phyloP scores from a whole-genome alignment of 345 rosid genomes.

The Pugionium dolabratum region DNA sequence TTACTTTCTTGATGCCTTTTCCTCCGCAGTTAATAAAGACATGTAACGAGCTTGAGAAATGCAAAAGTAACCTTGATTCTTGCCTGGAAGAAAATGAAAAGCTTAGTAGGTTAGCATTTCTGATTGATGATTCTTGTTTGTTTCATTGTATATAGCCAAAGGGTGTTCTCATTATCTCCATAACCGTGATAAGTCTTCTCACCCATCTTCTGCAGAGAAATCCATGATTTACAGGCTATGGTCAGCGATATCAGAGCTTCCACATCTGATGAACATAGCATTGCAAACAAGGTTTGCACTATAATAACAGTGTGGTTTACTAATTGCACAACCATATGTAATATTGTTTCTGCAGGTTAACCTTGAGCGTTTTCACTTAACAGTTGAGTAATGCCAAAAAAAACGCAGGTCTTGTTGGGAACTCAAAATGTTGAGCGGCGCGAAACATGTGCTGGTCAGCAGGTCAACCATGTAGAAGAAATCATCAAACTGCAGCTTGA shows the following conservation, averaged over 20 bases:
- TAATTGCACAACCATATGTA: slow-evolving; percentile 23
- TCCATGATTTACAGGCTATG: slow-evolving; percentile 52
- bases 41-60: slow-evolving; percentile 62
- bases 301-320: slow-evolving; percentile 19
- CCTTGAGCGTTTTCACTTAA: slow-evolving; percentile 26
- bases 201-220: slow-evolving; percentile 61
- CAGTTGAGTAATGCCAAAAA: slow-evolving; percentile 19
- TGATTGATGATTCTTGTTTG: slow-evolving; percentile 27
- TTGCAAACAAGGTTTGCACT: slow-evolving; percentile 43
- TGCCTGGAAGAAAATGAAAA: slow-evolving; percentile 82
- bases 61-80: slow-evolving; percentile 63
- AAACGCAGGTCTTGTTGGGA: slow-evolving; percentile 41
- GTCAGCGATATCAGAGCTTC: slow-evolving; percentile 47
- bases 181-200: slow-evolving; percentile 24
- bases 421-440: slow-evolving; percentile 34
- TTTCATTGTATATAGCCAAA: slow-evolving; percentile 21
- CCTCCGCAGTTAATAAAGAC: slow-evolving; percentile 61
- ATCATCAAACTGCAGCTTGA: slow-evolving; percentile 82
- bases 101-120: slow-evolving; percentile 62
- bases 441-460: slow-evolving; percentile 38
- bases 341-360: slow-evolving; percentile 18
- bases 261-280: slow-evolving; percentile 38
- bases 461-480: slow-evolving; percentile 56
- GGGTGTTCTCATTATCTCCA: slow-evolving; percentile 24
- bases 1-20: slow-evolving; percentile 19